phyloP scores from a whole-genome alignment of 257 asterid species.

The Solanum megistacrolobum region DNA sequence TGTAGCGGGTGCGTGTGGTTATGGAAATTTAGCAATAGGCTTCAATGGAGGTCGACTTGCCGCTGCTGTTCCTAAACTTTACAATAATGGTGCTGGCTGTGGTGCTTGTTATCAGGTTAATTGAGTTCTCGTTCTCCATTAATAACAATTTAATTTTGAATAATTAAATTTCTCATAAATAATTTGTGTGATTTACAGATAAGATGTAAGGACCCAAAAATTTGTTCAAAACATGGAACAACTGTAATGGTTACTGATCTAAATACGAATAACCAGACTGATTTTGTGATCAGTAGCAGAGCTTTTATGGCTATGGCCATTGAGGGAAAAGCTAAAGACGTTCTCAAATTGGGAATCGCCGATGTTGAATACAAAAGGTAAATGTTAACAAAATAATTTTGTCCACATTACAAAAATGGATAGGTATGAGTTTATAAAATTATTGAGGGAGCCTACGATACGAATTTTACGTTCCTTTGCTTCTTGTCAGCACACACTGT shows the following conservation, averaged over 20 bases:
- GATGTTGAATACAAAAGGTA: slow-evolving; percentile 67
- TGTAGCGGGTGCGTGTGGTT: slow-evolving; percentile 85
- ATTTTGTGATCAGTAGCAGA: slow-evolving; percentile 61
- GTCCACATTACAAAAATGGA: neutral
- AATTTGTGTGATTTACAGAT: slow-evolving; percentile 25
- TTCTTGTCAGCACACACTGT: neutral
- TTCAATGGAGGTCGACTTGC: slow-evolving; percentile 51
- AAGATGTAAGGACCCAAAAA: slow-evolving; percentile 37
- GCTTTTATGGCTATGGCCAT: slow-evolving; percentile 64
- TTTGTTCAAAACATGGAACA: slow-evolving; percentile 49
- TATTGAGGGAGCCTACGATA: neutral
- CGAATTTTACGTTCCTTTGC: neutral
- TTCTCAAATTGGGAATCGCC: slow-evolving; percentile 44
- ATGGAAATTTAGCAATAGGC: slow-evolving; percentile 46
- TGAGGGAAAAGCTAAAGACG: slow-evolving; percentile 31
- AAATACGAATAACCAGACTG: slow-evolving; percentile 37
- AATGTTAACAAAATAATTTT: too few species aligned
- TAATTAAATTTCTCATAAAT: neutral
- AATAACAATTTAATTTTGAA: neutral
- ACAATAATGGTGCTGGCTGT: slow-evolving; percentile 68
- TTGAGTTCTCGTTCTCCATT: neutral
- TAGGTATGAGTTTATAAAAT: neutral
- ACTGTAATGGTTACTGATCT: slow-evolving; percentile 41
- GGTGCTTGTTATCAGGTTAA: slow-evolving; percentile 83
- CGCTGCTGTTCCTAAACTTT: slow-evolving; percentile 55